Evolutionary conservation across 768 basidiomycete species (phyloP), one percentile per base, ranked within the genome.

Genomic region (Phaeotremella skinneri): DNA sequence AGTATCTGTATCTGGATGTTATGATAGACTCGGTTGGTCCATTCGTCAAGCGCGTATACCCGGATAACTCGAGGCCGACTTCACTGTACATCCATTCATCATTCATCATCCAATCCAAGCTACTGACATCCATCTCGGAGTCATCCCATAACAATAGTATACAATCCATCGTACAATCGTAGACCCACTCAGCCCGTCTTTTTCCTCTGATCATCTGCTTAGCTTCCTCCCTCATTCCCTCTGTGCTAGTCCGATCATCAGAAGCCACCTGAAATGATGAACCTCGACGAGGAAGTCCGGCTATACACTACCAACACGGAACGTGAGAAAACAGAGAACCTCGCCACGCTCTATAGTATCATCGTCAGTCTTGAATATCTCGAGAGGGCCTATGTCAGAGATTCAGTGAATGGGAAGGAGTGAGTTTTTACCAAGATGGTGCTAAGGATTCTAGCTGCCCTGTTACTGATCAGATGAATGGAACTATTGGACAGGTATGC

Each of bases 361-460:
- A 85, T 96, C 58, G 87, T 93, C 47, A 84, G 88, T 2, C 80
- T 99, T 11, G 92, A 98, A 69, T 97, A 93, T 73, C 86, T 97
- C 23, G 94, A 99, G 76, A 83, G 91, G 41, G 94, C 92, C 0
- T 98, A 94, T 77, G 87, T 98, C 39, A 84, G 94, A 16, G 96
- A 98, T 79, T 86, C 89, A 0, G 88, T 98, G 57, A 87, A 87
- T 20, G 87, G 89, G 2, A 85, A 86, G 49, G 90, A 97, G 93
- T 96, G 80, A 78, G 90, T 20, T 45, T 7, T 20, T 13, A 7
- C 23, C 43, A 37, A 37, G 34, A 7, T n/a, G n/a, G n/a, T n/a
- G n/a, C n/a, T n/a, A n/a, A n/a, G n/a, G n/a, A n/a, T n/a, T n/a
- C n/a, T n/a, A n/a, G n/a, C n/a, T n/a, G n/a, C n/a, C n/a, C n/a